Evolutionary conservation across 352 stramenopile genomes (phyloP).

Genomic region (Saprolegnia parasitica): DNA sequence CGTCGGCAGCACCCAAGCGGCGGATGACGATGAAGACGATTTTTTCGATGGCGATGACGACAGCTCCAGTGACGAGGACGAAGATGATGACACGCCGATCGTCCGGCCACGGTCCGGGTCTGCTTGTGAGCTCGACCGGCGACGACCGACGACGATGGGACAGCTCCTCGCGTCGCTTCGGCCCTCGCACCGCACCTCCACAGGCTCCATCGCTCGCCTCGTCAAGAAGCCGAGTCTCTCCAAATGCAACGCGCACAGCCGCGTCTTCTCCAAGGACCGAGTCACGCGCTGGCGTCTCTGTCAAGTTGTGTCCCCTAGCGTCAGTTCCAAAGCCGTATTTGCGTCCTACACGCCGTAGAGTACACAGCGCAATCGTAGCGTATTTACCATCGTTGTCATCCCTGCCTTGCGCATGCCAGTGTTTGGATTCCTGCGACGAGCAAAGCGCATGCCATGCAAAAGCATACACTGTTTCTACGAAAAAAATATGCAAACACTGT

Average conservation of each 20-base stretch:
- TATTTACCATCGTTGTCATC: too few species aligned
- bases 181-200: background rate
- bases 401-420: too few species aligned
- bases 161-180: conserved; percentile 1
- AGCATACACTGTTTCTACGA: too few species aligned
- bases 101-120: background rate
- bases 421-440: too few species aligned
- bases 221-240: background rate
- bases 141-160: background rate
- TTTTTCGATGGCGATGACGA: background rate
- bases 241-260: background rate
- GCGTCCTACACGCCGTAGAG: too few species aligned
- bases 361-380: too few species aligned
- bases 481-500: too few species aligned
- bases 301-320: background rate
- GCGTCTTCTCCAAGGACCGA: background rate
- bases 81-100: conserved; percentile 14
- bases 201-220: background rate
- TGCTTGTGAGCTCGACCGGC: background rate
- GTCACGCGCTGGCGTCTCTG: conserved; percentile 1
- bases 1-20: background rate
- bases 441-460: too few species aligned
- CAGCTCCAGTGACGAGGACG: background rate
- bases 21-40: conserved; percentile 6
- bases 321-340: background rate